Conservation (phyloP, 805 yeast genomes). For the Candida palmyrensis region DNA sequence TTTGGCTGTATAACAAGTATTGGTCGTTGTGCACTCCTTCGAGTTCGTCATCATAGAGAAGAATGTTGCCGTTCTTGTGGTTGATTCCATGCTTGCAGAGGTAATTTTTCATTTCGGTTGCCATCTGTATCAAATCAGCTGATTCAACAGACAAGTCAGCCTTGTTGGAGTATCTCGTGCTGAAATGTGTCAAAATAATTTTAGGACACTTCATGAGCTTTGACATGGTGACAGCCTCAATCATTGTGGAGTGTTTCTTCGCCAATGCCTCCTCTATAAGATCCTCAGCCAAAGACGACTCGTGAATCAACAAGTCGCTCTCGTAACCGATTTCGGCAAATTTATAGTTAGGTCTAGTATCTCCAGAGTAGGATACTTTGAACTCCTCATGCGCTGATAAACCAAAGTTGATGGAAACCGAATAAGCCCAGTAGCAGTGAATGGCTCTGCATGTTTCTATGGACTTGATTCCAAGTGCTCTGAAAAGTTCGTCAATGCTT, state of each 20-base stretch:
- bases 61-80: not conserved
- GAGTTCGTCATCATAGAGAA: conserved; percentile 2
- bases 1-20: conserved; percentile 18
- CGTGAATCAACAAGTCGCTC: conserved; percentile 82
- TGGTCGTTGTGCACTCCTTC: conserved; percentile 4
- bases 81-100: conserved; percentile 15
- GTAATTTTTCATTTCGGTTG: conserved; percentile 22
- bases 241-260: conserved; percentile 83
- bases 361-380: conserved; percentile 88
- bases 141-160: conserved; percentile 23
- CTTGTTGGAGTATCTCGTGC: conserved; percentile 65
- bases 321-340: conserved; percentile 63
- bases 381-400: conserved; percentile 41
- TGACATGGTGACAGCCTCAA: conserved; percentile 76
- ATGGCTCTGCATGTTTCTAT: conserved; percentile 68
- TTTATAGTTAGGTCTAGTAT: conserved; percentile 73
- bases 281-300: conserved; percentile 85
- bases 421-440: conserved; percentile 82
- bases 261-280: conserved; percentile 70
- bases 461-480: conserved; percentile 36
- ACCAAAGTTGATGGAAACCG: conserved; percentile 48
- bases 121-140: conserved; percentile 16
- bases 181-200: conserved; percentile 82
- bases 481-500: conserved; percentile 29
- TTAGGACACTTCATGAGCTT: conserved; percentile 66